Percentiles rank a stretch among this genome's conserved stretches.
Evolutionary conservation across 2,329 filamentous ascomycete species (phyloP).

Genomic region (Cercospora beticola): DNA sequence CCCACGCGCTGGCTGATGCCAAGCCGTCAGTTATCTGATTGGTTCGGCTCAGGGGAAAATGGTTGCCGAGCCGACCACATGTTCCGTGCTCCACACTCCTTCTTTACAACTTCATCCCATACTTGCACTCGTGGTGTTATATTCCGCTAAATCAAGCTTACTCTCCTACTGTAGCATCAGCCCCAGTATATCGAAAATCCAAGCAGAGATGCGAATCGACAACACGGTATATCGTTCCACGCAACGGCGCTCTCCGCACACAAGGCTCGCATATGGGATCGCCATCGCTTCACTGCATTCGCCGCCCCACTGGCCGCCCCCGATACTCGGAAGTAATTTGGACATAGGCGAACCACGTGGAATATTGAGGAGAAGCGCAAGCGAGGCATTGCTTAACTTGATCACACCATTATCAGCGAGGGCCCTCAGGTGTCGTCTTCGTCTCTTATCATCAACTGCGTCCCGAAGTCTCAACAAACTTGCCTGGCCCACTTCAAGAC

Average conservation of each 20-base stretch:
- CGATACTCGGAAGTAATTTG: background rate
- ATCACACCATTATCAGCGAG: background rate
- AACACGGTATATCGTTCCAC: background rate
- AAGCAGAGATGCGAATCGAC: background rate
- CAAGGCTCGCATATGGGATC: background rate
- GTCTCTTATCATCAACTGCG: background rate
- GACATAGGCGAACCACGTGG: background rate
- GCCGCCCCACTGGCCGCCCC: background rate
- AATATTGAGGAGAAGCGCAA: background rate
- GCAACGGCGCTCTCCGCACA: background rate
- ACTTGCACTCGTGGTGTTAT: background rate
- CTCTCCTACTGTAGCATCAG: too few species aligned
- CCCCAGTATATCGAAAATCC: background rate
- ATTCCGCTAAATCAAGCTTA: too few species aligned
- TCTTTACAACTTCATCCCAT: background rate
- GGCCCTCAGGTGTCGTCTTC: background rate
- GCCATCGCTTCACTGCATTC: background rate
- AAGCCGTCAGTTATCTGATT: background rate
- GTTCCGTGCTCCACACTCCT: background rate
- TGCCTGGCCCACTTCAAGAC: background rate
- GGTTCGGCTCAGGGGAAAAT: background rate
- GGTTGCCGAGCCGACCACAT: background rate
- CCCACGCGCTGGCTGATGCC: background rate
- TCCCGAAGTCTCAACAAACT: background rate
- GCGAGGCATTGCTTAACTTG: background rate